phyloP scores from a whole-genome alignment of 768 basidiomycete species.

The Suillus paluster region DNA sequence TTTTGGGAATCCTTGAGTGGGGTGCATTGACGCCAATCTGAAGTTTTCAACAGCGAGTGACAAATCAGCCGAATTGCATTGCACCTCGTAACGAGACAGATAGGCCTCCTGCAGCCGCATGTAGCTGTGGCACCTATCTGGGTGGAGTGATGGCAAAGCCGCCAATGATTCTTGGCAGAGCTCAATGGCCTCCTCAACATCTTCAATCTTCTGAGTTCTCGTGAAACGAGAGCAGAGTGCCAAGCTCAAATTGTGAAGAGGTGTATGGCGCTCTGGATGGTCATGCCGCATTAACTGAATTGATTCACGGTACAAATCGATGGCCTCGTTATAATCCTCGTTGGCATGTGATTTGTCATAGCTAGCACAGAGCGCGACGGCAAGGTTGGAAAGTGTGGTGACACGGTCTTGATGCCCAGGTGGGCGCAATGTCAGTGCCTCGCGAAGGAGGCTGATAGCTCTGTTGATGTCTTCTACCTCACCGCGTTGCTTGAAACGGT shows the following conservation, averaged over 20 bases:
- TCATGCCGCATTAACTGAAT: background rate
- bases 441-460: conserved; percentile 8
- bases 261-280: background rate
- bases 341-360: background rate
- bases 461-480: conserved; percentile 2
- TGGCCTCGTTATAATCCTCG: conserved; percentile 4
- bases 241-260: background rate
- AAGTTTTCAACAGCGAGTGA: background rate
- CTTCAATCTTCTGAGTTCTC: background rate
- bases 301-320: background rate
- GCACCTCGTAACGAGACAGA: background rate
- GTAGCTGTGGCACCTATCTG: background rate
- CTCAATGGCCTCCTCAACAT: background rate
- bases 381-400: conserved; percentile 18
- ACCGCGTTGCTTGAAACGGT: background rate
- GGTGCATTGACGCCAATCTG: background rate
- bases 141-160: background rate
- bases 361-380: conserved; percentile 11
- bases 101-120: background rate
- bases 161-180: background rate
- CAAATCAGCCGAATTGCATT: background rate
- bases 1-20: background rate
- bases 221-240: background rate
- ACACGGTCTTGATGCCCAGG: conserved; percentile 14
- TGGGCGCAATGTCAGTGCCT: conserved; percentile 7